Conservation (phyloP, 2,329 filamentous ascomycete genomes). For the Truncatella angustata region DNA sequence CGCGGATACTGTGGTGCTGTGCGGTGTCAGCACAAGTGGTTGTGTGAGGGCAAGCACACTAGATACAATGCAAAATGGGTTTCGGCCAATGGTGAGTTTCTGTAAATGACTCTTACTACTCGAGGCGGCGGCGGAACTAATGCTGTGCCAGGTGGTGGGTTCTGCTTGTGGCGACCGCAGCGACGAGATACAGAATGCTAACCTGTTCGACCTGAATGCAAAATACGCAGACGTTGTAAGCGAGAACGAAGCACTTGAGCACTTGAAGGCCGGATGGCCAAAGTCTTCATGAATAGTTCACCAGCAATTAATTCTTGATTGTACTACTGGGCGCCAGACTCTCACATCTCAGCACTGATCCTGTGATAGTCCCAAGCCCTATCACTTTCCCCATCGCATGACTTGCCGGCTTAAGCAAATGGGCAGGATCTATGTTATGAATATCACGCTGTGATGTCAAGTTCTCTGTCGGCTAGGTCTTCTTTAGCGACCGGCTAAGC, state of each 20-base stretch:
- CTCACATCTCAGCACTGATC: too few species aligned
- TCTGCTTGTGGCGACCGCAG: constrained; percentile 43
- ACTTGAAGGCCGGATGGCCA: constrained; percentile 35
- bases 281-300: too few species aligned
- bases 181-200: constrained; percentile 41
- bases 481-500: constrained; percentile 23
- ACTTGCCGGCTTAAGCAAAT: too few species aligned
- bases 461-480: background rate
- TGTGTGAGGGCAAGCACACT: constrained; percentile 43
- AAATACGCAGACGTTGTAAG: constrained; percentile 45
- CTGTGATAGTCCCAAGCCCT: too few species aligned
- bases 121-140: background rate
- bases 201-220: constrained; percentile 42
- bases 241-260: constrained; percentile 38
- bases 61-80: constrained; percentile 42
- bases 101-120: background rate
- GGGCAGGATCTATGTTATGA: background rate
- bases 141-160: constrained; percentile 36
- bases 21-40: constrained; percentile 45
- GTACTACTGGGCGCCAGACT: too few species aligned
- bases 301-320: too few species aligned
- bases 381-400: too few species aligned
- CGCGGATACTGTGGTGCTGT: constrained; percentile 43
- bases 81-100: constrained; percentile 39
- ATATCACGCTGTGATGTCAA: background rate